Evolutionary conservation across 306 rosid species (phyloP).

Genomic region (Carpinus fangiana): DNA sequence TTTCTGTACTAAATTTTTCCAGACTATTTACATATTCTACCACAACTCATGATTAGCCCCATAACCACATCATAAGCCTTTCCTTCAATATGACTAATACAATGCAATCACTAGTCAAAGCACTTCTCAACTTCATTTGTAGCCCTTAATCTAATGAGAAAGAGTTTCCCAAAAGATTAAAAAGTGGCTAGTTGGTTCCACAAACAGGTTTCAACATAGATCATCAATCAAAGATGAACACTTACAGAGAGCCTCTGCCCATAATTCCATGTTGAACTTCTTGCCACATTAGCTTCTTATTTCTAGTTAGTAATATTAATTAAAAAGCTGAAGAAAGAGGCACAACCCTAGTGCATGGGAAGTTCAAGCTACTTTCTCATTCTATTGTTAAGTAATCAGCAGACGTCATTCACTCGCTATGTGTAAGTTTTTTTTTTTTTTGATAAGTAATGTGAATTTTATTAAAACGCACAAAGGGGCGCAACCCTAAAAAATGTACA

Average conservation of each 20-base stretch:
- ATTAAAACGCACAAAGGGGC: too few relatives aligned
- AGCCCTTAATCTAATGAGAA: not conserved
- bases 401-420: not conserved
- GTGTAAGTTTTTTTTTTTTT: too few relatives aligned
- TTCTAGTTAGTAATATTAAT: not conserved
- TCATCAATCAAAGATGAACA: not conserved
- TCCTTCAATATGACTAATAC: not conserved
- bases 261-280: not conserved
- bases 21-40: not conserved
- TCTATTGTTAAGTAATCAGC: not conserved
- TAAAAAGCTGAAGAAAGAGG: not conserved
- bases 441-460: too few relatives aligned
- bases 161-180: not conserved
- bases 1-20: not conserved
- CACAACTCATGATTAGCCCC: not conserved
- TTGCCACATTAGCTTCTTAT: not conserved
- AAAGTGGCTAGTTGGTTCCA: not conserved
- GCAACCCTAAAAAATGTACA: too few relatives aligned
- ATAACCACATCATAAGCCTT: not conserved
- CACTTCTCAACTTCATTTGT: not conserved
- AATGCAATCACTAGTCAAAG: not conserved
- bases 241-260: not conserved
- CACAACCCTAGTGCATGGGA: not conserved
- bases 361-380: not conserved
- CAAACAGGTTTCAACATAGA: not conserved